Conservation (phyloP, 345 rosid species). For the Eucalyptus victrix region DNA sequence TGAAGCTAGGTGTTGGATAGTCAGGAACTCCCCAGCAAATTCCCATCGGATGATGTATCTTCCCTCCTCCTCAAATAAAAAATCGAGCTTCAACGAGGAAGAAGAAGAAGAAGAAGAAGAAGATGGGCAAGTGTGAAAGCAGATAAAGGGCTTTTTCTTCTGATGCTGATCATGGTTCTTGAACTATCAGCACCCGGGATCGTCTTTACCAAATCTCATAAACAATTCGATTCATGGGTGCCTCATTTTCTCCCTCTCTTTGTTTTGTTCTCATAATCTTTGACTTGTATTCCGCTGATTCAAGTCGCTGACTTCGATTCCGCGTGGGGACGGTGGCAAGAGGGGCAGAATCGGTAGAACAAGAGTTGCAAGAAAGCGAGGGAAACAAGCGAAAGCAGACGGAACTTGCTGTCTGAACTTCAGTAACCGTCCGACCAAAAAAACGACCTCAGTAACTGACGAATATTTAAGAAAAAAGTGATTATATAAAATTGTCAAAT, state of each 20-base stretch:
- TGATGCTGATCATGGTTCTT: background rate
- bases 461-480: accelerated
- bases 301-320: background rate
- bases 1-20: background rate
- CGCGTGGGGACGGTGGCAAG: background rate
- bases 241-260: background rate
- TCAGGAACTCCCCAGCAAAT: background rate
- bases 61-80: background rate
- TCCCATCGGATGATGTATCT: background rate
- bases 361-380: background rate
- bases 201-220: background rate
- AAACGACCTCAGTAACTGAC: background rate
- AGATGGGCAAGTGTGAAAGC: background rate
- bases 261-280: background rate
- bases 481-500: background rate
- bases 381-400: background rate
- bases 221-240: background rate
- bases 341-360: background rate
- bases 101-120: background rate
- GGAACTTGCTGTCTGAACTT: no score
- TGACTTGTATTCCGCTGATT: background rate
- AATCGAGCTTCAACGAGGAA: background rate
- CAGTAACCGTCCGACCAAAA: no score
- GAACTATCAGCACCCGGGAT: background rate
- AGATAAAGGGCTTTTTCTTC: background rate